Percentiles rank a stretch among this genome's conserved stretches.
Evolutionary conservation across 2,329 filamentous ascomycete genomes (phyloP).

Genomic region (Beauveria varroae): DNA sequence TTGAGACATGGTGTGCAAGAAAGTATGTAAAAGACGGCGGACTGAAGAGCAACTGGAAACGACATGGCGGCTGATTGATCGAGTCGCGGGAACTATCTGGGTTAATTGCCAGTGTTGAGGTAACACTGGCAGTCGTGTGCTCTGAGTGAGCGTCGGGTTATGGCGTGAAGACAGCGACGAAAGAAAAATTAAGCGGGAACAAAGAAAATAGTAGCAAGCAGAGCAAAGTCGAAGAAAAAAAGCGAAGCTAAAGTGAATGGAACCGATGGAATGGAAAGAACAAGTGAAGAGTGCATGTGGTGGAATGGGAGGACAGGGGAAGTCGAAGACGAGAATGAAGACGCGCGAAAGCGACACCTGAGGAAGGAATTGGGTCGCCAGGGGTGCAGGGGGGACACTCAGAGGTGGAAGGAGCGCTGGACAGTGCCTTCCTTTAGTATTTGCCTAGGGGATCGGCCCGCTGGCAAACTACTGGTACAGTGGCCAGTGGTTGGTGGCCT

Average conservation of each 20-base stretch:
- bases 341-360: neutral
- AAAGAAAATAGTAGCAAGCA: neutral
- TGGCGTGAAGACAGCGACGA: neutral
- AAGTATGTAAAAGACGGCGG: constrained; percentile 68
- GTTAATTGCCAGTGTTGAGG: too few species aligned
- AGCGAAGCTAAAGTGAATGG: neutral
- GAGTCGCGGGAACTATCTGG: neutral
- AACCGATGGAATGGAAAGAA: neutral
- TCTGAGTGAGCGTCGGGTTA: neutral
- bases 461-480: neutral
- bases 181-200: neutral
- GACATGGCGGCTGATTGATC: constrained; percentile 28
- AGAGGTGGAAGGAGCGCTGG: neutral
- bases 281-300: constrained; percentile 6
- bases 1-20: constrained; percentile 74
- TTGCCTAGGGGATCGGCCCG: too few species aligned
- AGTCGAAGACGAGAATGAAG: neutral
- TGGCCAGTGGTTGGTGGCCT: neutral
- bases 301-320: constrained; percentile 3
- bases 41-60: constrained; percentile 58
- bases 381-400: neutral
- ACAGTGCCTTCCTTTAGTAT: too few species aligned
- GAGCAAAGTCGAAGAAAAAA: neutral
- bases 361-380: neutral
- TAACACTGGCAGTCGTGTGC: neutral